These are phyloP conservation scores for Arthrobotrys sinensis DNA, from an alignment of 2,329 filamentous ascomycete genomes.

Conservation along the genomic window DNA sequence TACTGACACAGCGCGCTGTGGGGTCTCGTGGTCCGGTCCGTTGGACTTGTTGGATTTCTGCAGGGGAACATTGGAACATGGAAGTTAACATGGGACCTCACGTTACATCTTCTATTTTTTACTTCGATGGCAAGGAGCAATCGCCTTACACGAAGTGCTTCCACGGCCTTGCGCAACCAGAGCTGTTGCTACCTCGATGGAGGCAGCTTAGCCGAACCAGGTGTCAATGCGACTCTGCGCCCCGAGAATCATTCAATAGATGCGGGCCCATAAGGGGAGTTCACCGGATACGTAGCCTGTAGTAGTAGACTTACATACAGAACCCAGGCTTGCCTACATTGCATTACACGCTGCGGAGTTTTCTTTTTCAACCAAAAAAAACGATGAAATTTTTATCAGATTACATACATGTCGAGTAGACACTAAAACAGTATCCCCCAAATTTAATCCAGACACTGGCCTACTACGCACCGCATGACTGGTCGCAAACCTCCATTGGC, in stretches of 20 bases:
- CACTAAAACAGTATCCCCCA: too few species aligned
- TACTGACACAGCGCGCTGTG: not conserved
- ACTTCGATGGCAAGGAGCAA: not conserved
- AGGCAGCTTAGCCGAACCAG: conserved; percentile 46
- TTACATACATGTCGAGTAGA: too few species aligned
- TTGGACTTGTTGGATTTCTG: conserved; percentile 50
- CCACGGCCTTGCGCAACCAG: conserved; percentile 38
- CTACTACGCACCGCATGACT: too few species aligned
- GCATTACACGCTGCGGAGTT: not conserved
- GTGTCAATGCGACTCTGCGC: conserved; percentile 49
- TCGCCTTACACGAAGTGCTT: too few species aligned
- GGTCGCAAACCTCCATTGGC: conserved; percentile 30
- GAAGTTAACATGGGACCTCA: conserved; percentile 12
- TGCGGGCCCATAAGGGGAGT: not conserved
- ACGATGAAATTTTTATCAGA: too few species aligned
- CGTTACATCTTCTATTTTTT: conserved; percentile 22
- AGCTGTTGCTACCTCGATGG: conserved; percentile 42
- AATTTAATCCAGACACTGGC: too few species aligned
- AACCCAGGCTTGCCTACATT: too few species aligned
- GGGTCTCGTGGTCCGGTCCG: conserved; percentile 25
- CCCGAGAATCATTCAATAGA: not conserved
- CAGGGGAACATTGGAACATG: conserved; percentile 36
- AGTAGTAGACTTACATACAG: not conserved
- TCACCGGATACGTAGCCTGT: conserved; percentile 29
- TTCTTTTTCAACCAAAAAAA: too few species aligned